Evolutionary conservation across 169 alveolate species (phyloP).

Genomic region (Eimeria falciformis): DNA sequence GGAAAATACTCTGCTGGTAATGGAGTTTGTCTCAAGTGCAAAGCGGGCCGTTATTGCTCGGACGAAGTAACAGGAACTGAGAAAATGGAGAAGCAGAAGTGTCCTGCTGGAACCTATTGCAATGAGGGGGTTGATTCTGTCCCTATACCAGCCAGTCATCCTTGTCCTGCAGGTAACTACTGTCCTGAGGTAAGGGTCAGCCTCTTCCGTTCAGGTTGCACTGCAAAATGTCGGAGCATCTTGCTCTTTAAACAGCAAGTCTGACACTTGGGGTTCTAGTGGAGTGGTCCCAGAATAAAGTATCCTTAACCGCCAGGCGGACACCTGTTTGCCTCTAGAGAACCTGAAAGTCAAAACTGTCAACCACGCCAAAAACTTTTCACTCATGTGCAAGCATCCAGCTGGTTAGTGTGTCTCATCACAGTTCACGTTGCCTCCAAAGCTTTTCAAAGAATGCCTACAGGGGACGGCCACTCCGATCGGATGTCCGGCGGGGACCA

Average conservation of each 20-base stretch:
- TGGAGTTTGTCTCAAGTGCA: constrained; percentile 1
- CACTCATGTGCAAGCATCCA: too few relatives aligned
- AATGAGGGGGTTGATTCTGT: constrained; percentile 21
- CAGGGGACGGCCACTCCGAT: constrained; percentile 12
- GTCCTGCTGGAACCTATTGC: constrained; percentile 66
- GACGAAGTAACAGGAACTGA: constrained; percentile 39
- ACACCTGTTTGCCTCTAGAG: too few relatives aligned
- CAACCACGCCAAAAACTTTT: too few relatives aligned
- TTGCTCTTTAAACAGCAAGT: too few relatives aligned
- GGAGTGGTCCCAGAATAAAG: too few relatives aligned
- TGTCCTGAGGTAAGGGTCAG: constrained; percentile 51
- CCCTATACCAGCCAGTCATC: constrained; percentile 60
- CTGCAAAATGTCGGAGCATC: too few relatives aligned
- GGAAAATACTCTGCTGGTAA: constrained; percentile 46
- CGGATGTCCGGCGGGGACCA: constrained; percentile 11
- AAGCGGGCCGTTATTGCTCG: constrained; percentile 54
- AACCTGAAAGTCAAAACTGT: too few relatives aligned
- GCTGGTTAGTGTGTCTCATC: too few relatives aligned
- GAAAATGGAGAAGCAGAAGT: constrained; percentile 55
- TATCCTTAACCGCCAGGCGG: too few relatives aligned
- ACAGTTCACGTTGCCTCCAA: too few relatives aligned
- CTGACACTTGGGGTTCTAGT: too few relatives aligned
- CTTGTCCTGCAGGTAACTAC: constrained; percentile 54
- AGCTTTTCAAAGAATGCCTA: not conserved
- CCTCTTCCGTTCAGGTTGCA: too few relatives aligned